A percentile compares a stretch with the other conserved stretches of the same genome.
These are phyloP conservation scores for Melampsora americana DNA, from an alignment of 1,284 basidiomycete species.

Conservation along the genomic window DNA sequence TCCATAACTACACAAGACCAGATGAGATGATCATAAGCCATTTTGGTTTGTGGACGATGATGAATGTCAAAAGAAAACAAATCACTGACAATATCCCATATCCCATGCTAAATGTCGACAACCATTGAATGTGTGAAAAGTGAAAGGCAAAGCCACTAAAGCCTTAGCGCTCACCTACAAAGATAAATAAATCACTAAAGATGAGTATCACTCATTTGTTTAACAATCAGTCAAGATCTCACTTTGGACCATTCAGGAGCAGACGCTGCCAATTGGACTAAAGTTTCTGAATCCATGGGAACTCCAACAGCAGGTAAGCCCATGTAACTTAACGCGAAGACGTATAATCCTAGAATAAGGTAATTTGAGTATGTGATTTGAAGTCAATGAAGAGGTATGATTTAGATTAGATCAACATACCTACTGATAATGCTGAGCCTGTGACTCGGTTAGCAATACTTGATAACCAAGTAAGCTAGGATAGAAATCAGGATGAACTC, in stretches of 20 bases:
- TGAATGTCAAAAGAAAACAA: not conserved
- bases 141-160: constrained; percentile 74
- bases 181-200: constrained; percentile 63
- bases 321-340: constrained; percentile 81
- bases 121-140: constrained; percentile 88
- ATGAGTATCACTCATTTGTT: not conserved
- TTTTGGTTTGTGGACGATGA: too few species aligned
- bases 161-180: constrained; percentile 73
- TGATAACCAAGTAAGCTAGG: constrained; percentile 68
- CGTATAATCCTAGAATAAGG: constrained; percentile 69
- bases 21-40: constrained; percentile 14
- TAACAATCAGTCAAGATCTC: constrained; percentile 24
- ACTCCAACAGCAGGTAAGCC: constrained; percentile 67
- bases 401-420: constrained; percentile 59
- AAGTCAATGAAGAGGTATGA: not conserved
- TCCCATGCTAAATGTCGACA: constrained; percentile 91
- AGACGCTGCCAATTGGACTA: constrained; percentile 68
- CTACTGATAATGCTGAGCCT: constrained; percentile 71
- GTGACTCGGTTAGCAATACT: constrained; percentile 84
- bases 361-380: not conserved
- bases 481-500: too few species aligned
- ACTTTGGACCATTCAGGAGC: constrained; percentile 55
- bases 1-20: constrained; percentile 63
- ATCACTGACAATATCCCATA: constrained; percentile 72
- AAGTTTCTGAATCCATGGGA: constrained; percentile 69